Percentiles rank a stretch among this genome's conserved stretches.
These are phyloP conservation scores for Dissophora ornata DNA, from an alignment of 192 early-diverging fungal species.

Conservation along the genomic window DNA sequence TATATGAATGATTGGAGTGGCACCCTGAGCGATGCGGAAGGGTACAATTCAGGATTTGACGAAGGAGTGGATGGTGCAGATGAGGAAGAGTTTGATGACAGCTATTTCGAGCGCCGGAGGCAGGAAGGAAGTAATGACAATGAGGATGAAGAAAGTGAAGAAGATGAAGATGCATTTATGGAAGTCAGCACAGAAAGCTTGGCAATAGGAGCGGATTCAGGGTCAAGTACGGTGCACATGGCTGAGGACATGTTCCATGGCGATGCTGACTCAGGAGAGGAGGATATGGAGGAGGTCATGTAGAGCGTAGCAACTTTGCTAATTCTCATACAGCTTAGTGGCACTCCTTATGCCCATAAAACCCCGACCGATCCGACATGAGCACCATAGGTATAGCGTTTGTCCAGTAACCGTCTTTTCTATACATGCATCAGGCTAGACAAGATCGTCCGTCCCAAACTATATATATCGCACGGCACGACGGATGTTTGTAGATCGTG, in stretches of 20 bases:
- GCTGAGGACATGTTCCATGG: neutral
- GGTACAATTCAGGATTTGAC: slow-evolving; percentile 14
- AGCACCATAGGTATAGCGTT: too few relatives aligned
- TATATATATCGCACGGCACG: too few relatives aligned
- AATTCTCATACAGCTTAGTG: too few relatives aligned
- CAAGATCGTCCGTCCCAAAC: too few relatives aligned
- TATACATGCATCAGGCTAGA: too few relatives aligned
- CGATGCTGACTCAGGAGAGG: slow-evolving; percentile 18
- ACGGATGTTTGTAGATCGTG: too few relatives aligned
- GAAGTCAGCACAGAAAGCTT: slow-evolving; percentile 11
- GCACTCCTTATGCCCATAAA: too few relatives aligned
- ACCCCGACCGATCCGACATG: too few relatives aligned
- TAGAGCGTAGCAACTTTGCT: too few relatives aligned
- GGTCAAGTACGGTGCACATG: neutral
- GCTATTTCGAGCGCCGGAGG: slow-evolving; percentile 23
- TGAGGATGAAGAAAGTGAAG: slow-evolving; percentile 11
- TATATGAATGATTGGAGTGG: slow-evolving; percentile 46
- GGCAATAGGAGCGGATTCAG: neutral
- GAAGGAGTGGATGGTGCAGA: neutral
- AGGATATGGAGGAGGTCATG: slow-evolving; percentile 30
- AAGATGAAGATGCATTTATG: slow-evolving; percentile 40
- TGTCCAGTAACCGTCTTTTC: too few relatives aligned
- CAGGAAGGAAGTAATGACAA: slow-evolving; percentile 3
- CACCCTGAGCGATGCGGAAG: slow-evolving; percentile 12
- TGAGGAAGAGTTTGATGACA: slow-evolving; percentile 18